Evolutionary conservation across 108 stramenopile genomes (phyloP).

Genomic region (Epithemia pelagica): DNA sequence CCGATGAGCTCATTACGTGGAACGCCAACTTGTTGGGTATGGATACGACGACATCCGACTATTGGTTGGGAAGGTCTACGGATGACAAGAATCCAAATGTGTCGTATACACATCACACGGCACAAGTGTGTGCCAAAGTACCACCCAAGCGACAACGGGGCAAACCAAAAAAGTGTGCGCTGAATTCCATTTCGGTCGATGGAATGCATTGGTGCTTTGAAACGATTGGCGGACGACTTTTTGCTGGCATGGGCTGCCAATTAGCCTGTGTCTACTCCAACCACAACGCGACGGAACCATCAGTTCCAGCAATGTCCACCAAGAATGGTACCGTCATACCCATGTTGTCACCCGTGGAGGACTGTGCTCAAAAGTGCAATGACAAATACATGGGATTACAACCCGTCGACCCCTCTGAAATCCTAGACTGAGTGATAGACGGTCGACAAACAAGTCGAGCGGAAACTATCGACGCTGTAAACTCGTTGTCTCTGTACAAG

Average conservation of each 20-base stretch:
- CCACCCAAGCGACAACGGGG: background rate
- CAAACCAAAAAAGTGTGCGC: conserved; percentile 9
- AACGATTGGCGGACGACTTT: conserved; percentile 27
- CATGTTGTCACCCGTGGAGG: background rate
- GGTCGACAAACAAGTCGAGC: no score
- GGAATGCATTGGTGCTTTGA: conserved; percentile 44
- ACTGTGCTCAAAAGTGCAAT: background rate
- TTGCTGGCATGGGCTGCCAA: conserved; percentile 23
- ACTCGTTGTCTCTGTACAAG: no score
- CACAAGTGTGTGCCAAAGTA: background rate
- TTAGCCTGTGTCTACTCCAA: background rate
- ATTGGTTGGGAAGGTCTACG: background rate
- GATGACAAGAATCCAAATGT: background rate
- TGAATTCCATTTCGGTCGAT: conserved; percentile 26
- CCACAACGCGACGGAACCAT: no score
- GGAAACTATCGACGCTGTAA: no score
- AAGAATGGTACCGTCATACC: background rate
- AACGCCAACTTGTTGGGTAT: background rate
- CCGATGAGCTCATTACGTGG: conserved; percentile 2
- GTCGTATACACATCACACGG: background rate
- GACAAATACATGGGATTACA: background rate
- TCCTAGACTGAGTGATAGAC: background rate
- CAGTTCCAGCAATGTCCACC: no score
- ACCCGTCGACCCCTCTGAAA: background rate
- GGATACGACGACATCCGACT: background rate